Conservation (phyloP, 495 filamentous ascomycete genomes). For the Hypoxylon lienhwacheense region DNA sequence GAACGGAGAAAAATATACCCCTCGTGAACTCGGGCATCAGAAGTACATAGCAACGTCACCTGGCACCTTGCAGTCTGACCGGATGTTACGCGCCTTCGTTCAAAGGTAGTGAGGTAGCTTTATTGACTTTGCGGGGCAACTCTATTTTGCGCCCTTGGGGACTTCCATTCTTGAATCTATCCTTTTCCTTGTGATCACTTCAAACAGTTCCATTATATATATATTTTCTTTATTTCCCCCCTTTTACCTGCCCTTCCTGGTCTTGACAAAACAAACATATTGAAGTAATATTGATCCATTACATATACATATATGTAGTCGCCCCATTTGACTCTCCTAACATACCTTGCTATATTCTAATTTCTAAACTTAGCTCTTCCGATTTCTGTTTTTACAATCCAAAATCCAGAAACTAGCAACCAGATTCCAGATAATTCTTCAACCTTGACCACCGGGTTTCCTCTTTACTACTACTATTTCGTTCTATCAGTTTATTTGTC, state of each 20-base stretch:
- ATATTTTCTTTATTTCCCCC: not conserved
- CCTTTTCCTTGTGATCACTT: conserved; percentile 1
- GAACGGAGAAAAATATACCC: too few species aligned
- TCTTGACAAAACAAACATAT: too few species aligned
- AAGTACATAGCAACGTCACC: conserved; percentile 22
- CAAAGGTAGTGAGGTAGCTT: too few species aligned
- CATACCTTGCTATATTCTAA: too few species aligned
- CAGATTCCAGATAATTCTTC: too few species aligned
- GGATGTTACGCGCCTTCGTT: conserved; percentile 10
- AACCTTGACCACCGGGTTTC: too few species aligned
- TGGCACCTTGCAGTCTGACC: conserved; percentile 20
- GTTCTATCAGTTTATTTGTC: not conserved
- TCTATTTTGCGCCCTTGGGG: conserved; percentile 12
- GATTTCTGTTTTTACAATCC: too few species aligned
- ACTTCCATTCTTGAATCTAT: conserved; percentile 7
- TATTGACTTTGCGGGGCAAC: conserved; percentile 29
- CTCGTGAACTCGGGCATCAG: not conserved
- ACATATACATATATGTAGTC: conserved; percentile 9
- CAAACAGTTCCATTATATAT: not conserved
- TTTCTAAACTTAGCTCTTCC: too few species aligned
- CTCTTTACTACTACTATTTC: too few species aligned
- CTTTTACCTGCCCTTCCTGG: too few species aligned
- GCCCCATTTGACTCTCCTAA: conserved; percentile 11
- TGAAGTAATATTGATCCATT: too few species aligned
- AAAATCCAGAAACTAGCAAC: too few species aligned